A percentile compares a stretch with the other conserved stretches of the same genome.
phyloP scores from a whole-genome alignment of 371 early-diverging fungal species.

The Parasitella parasitica region DNA sequence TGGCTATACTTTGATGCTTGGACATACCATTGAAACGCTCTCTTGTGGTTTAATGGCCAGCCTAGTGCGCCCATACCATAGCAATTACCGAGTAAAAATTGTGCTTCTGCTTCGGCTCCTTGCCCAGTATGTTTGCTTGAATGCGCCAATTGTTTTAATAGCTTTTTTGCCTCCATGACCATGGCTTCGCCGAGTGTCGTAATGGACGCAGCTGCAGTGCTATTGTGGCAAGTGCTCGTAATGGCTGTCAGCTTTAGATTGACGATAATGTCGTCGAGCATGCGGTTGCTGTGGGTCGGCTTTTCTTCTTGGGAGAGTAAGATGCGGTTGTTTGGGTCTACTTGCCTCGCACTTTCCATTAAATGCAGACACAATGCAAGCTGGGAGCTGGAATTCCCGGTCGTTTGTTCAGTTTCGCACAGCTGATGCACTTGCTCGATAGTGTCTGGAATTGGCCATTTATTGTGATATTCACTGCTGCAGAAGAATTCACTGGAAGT shows the following conservation, averaged over 20 bases:
- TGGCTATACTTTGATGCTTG: conserved; percentile 92
- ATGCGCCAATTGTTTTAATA: conserved; percentile 68
- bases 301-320: neutral
- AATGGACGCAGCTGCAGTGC: neutral
- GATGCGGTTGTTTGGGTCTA: conserved; percentile 13
- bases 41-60: conserved; percentile 75
- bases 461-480: conserved; percentile 7
- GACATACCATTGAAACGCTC: conserved; percentile 87
- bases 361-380: conserved; percentile 21
- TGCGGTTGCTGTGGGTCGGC: neutral
- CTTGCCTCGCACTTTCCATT: conserved; percentile 19
- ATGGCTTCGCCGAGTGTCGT: conserved; percentile 53
- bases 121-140: conserved; percentile 60
- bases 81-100: conserved; percentile 87
- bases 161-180: conserved; percentile 65
- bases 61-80: conserved; percentile 81
- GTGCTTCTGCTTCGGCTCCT: conserved; percentile 79
- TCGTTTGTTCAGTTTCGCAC: conserved; percentile 18
- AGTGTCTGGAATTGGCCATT: conserved; percentile 27
- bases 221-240: neutral
- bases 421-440: conserved; percentile 23
- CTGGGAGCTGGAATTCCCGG: conserved; percentile 13
- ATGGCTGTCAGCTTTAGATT: neutral
- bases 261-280: conserved; percentile 1
- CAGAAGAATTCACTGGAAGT: neutral